phyloP scores from a whole-genome alignment of 2,329 filamentous ascomycete species.

The Pseudocercospora fijiensis region DNA sequence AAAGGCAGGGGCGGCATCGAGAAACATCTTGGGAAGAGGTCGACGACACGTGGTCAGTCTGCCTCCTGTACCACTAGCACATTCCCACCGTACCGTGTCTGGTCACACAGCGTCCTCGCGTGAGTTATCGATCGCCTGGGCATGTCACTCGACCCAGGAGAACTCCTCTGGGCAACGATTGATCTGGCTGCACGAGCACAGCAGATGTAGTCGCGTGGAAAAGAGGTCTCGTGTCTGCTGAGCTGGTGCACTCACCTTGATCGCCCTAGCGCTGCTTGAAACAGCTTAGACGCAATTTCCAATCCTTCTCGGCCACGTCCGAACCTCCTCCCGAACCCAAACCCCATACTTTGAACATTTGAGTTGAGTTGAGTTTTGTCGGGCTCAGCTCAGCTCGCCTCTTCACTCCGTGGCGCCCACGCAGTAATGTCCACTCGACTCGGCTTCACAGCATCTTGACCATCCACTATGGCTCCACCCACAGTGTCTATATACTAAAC shows the following conservation, averaged over 20 bases:
- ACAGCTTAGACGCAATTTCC: neutral
- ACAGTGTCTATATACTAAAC: neutral
- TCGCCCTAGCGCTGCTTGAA: neutral
- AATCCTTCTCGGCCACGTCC: neutral
- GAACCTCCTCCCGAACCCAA: neutral
- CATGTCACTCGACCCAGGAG: neutral
- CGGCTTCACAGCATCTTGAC: neutral
- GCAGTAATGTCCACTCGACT: conserved; percentile 4
- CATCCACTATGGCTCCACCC: neutral
- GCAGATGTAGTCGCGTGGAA: conserved; percentile 2
- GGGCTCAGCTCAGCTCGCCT: neutral
- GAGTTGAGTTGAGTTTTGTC: neutral
- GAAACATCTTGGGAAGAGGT: neutral
- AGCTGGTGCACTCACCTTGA: neutral
- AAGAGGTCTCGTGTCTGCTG: neutral
- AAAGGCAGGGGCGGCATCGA: neutral
- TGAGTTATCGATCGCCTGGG: neutral
- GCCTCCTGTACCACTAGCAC: conserved; percentile 1
- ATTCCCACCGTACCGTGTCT: neutral
- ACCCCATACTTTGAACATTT: neutral
- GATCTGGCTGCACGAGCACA: neutral
- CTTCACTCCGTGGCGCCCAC: neutral
- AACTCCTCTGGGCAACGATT: neutral
- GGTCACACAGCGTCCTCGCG: neutral
- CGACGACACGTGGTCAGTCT: neutral